These are phyloP conservation scores for Monosporascus sp. DNA, from an alignment of 2,329 filamentous ascomycete species.

Conservation along the genomic window DNA sequence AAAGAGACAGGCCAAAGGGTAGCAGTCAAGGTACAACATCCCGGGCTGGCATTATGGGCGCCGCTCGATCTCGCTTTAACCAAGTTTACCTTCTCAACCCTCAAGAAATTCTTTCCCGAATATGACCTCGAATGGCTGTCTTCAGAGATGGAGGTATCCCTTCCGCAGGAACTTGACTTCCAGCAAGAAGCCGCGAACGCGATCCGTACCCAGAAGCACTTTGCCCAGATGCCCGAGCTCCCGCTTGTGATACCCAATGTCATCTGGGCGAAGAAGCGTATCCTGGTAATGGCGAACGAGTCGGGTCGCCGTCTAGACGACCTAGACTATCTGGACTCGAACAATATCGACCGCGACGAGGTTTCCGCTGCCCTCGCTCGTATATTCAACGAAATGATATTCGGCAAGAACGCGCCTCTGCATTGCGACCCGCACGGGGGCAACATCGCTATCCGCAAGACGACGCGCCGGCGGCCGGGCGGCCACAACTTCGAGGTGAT, in stretches of 20 bases:
- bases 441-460: conserved; percentile 87
- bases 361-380: conserved; percentile 84
- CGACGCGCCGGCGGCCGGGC: conserved; percentile 49
- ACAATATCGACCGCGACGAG: conserved; percentile 89
- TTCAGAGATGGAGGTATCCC: conserved; percentile 82
- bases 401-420: conserved; percentile 78
- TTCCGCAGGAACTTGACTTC: conserved; percentile 92
- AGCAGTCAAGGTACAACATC: conserved; percentile 96
- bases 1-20: conserved; percentile 79
- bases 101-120: conserved; percentile 93
- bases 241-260: conserved; percentile 87
- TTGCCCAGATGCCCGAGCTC: conserved; percentile 64
- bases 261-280: conserved; percentile 80
- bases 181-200: conserved; percentile 81
- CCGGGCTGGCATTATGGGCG: conserved; percentile 81
- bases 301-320: conserved; percentile 85
- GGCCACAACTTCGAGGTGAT: conserved; percentile 86
- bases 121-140: conserved; percentile 97
- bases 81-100: conserved; percentile 77
- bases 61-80: conserved; percentile 83
- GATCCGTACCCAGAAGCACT: conserved; percentile 71
- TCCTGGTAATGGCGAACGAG: conserved; percentile 93
- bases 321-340: conserved; percentile 75
- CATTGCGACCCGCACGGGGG: conserved; percentile 97
- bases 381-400: conserved; percentile 99